Evolutionary conservation across 1,139 yeast species (phyloP).

Genomic region (Taphrina communis): DNA sequence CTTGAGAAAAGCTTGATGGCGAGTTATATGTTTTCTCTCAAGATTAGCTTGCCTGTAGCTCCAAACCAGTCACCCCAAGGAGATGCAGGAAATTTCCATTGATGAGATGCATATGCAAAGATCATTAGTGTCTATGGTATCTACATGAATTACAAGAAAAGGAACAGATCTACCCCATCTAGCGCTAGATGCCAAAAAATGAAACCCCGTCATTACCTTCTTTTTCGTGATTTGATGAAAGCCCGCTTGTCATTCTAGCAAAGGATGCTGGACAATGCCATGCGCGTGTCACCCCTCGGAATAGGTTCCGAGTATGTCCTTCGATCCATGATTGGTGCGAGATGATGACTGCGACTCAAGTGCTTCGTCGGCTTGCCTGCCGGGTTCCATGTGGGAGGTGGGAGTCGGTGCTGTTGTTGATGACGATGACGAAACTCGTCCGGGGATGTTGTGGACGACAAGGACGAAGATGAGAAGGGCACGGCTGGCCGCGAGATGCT

Average conservation of each 20-base stretch:
- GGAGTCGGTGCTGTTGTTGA: neutral
- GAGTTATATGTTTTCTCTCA: neutral
- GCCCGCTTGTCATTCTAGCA: neutral
- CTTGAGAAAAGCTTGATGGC: neutral
- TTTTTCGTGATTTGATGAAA: neutral
- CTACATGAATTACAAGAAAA: conserved; percentile 1
- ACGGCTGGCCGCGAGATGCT: conserved; percentile 1
- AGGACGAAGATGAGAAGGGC: neutral
- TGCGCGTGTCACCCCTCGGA: conserved; percentile 7
- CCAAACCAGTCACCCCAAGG: no score
- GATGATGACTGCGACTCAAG: neutral
- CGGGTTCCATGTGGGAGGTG: conserved; percentile 10
- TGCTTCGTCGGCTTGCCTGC: neutral
- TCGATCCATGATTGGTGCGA: conserved; percentile 26
- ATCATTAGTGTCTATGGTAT: neutral
- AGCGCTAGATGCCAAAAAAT: neutral
- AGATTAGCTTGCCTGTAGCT: no score
- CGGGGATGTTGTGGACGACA: neutral
- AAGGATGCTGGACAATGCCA: conserved; percentile 18
- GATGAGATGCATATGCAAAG: neutral
- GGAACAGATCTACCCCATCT: neutral
- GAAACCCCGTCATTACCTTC: no score
- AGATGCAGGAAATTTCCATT: neutral
- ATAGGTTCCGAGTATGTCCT: conserved; percentile 20
- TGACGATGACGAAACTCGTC: neutral